A percentile compares a stretch with the other conserved stretches of the same genome.
Evolutionary conservation across 495 filamentous ascomycete genomes (phyloP).

Genomic region (Lophiotrema nucula): DNA sequence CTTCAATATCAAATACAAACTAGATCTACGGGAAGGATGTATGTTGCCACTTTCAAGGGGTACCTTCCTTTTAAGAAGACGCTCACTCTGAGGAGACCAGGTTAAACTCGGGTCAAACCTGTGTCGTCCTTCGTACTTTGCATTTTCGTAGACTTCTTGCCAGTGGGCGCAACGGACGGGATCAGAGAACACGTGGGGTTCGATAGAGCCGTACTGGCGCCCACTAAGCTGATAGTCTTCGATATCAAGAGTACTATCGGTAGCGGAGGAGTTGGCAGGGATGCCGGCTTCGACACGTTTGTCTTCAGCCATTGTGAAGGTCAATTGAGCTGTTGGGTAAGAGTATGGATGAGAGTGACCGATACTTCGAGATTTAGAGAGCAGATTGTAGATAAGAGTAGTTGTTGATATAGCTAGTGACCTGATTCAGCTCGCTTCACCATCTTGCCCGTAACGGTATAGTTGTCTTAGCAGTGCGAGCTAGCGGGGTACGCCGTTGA

Average conservation of each 20-base stretch:
- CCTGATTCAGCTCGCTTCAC: not conserved
- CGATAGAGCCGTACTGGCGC: constrained; percentile 3
- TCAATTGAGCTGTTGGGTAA: too few species aligned
- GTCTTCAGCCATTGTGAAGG: not conserved
- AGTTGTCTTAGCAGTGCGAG: not conserved
- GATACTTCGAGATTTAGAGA: too few species aligned
- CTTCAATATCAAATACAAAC: constrained; percentile 43
- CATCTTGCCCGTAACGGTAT: not conserved
- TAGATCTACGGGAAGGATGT: constrained; percentile 45
- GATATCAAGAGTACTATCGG: not conserved
- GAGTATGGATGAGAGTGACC: too few species aligned
- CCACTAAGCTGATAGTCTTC: not conserved
- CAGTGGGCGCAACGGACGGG: constrained; percentile 22
- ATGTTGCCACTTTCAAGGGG: constrained; percentile 26
- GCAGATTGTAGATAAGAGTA: too few species aligned
- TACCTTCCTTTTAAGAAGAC: constrained; percentile 47
- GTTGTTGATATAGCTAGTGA: not conserved
- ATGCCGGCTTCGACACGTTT: not conserved
- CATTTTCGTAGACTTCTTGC: constrained; percentile 38
- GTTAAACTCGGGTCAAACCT: constrained; percentile 52
- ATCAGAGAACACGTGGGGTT: constrained; percentile 9
- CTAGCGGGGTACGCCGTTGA: too few species aligned
- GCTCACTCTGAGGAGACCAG: constrained; percentile 53
- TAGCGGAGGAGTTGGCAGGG: not conserved
- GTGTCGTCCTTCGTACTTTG: constrained; percentile 56